Conservation (phyloP, 495 filamentous ascomycete species). For the Penicillium diatomitis region DNA sequence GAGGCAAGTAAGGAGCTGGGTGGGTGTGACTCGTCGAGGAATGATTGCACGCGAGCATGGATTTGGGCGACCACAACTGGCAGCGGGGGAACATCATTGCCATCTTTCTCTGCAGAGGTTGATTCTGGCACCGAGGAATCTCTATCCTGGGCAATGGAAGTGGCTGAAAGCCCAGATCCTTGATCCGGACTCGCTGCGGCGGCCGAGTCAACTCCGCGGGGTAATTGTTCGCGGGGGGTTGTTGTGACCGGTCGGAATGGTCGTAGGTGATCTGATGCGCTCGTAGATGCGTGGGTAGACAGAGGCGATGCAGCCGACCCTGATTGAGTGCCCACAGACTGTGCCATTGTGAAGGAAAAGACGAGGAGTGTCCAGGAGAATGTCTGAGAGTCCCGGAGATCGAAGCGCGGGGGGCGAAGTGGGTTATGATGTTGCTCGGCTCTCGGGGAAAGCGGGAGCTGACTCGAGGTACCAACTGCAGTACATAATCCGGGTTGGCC, state of each 20-base stretch:
- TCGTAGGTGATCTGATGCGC: slow-evolving; percentile 11
- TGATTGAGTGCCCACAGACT: not conserved
- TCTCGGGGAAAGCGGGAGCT: slow-evolving; percentile 6
- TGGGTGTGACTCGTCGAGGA: slow-evolving; percentile 53
- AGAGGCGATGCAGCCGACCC: not conserved
- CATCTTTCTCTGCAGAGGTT: not conserved
- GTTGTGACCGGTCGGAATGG: slow-evolving; percentile 6
- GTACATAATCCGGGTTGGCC: too few relatives aligned
- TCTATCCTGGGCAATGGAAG: not conserved
- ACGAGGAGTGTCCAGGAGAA: slow-evolving; percentile 1
- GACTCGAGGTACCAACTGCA: slow-evolving; percentile 14
- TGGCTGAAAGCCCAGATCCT: slow-evolving; percentile 2
- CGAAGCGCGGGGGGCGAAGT: slow-evolving; percentile 9
- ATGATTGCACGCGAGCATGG: slow-evolving; percentile 54
- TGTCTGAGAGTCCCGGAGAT: slow-evolving; percentile 3
- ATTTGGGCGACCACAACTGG: slow-evolving; percentile 49
- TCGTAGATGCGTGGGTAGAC: slow-evolving; percentile 1
- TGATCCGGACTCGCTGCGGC: not conserved
- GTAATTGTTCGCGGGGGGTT: not conserved
- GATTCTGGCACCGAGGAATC: not conserved
- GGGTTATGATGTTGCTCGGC: slow-evolving; percentile 7
- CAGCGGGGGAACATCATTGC: slow-evolving; percentile 17
- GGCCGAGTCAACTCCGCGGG: slow-evolving; percentile 9
- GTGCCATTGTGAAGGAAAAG: slow-evolving; percentile 10
- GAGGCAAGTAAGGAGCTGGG: slow-evolving; percentile 46